A percentile compares a stretch with the other conserved stretches of the same genome.
phyloP scores from a whole-genome alignment of 305 asterid genomes.

The Solanum chacoense region DNA sequence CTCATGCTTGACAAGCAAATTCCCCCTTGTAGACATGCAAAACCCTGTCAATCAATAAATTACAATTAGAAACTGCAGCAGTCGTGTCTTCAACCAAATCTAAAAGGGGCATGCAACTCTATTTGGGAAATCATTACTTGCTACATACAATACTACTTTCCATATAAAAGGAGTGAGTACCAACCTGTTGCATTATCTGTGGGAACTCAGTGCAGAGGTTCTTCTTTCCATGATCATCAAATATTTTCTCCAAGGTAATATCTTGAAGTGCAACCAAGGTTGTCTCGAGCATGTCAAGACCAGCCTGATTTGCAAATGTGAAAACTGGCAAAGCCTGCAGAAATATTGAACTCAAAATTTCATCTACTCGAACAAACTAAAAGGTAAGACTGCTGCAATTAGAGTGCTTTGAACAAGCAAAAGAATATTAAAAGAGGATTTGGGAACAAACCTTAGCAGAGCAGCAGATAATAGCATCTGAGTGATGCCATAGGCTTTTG shows the following conservation, averaged over 20 bases:
- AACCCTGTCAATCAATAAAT: constrained; percentile 40
- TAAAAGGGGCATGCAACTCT: neutral
- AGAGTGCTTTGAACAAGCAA: neutral
- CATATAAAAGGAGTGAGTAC: neutral
- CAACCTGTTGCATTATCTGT: constrained; percentile 91
- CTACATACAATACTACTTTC: neutral
- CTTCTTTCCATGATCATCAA: constrained; percentile 82
- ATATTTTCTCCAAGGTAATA: constrained; percentile 75
- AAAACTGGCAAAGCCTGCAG: constrained; percentile 77
- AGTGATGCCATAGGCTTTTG: constrained; percentile 77
- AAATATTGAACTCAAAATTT: neutral
- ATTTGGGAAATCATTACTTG: neutral
- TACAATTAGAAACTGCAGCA: neutral
- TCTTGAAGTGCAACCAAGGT: constrained; percentile 92
- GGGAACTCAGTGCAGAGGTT: constrained; percentile 73
- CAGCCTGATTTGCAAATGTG: constrained; percentile 91
- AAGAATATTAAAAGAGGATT: neutral
- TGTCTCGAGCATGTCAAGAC: constrained; percentile 95
- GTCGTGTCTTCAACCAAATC: too few species aligned
- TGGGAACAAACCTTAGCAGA: constrained; percentile 47
- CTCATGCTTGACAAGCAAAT: constrained; percentile 94
- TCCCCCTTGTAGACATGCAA: constrained; percentile 84
- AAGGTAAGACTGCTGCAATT: neutral
- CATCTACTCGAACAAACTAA: neutral
- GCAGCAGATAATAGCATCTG: constrained; percentile 89